Evolutionary conservation across 192 early-diverging fungal genomes (phyloP).

Genomic region (Rhizoclosmatium globosum): DNA sequence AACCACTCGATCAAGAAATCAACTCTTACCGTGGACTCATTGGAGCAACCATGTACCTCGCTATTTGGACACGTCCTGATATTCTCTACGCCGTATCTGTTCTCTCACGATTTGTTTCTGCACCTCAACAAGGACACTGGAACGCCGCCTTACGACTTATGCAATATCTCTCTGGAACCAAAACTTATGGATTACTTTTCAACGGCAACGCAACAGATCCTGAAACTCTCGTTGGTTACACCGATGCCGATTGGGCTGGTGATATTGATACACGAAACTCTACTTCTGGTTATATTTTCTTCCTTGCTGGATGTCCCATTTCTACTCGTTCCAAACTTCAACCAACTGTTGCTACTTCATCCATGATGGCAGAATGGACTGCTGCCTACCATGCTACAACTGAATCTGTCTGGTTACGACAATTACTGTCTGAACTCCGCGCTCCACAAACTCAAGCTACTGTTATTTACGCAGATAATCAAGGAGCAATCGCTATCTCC

Average conservation of each 20-base stretch:
- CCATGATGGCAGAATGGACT: constrained; percentile 16
- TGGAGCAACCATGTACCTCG: constrained; percentile 33
- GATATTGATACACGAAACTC: constrained; percentile 41
- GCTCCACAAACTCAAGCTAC: neutral
- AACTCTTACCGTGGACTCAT: constrained; percentile 16
- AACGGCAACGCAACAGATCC: neutral
- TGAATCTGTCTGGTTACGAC: neutral
- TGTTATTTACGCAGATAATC: constrained; percentile 6
- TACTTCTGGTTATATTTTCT: constrained; percentile 49
- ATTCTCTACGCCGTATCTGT: constrained; percentile 34
- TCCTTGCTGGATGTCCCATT: constrained; percentile 22
- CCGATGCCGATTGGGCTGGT: constrained; percentile 52
- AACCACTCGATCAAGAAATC: neutral
- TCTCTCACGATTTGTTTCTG: no score
- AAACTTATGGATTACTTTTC: neutral
- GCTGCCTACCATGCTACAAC: neutral
- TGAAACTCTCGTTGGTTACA: constrained; percentile 20
- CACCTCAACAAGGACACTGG: neutral
- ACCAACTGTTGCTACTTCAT: neutral
- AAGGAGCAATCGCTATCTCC: neutral
- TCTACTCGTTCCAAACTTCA: neutral
- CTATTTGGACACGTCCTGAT: constrained; percentile 27
- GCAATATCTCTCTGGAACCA: neutral
- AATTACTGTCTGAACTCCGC: neutral
- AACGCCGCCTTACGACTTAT: neutral